These are phyloP conservation scores for Aspergillus cavernicola DNA, from an alignment of 495 filamentous ascomycete species.

Conservation along the genomic window DNA sequence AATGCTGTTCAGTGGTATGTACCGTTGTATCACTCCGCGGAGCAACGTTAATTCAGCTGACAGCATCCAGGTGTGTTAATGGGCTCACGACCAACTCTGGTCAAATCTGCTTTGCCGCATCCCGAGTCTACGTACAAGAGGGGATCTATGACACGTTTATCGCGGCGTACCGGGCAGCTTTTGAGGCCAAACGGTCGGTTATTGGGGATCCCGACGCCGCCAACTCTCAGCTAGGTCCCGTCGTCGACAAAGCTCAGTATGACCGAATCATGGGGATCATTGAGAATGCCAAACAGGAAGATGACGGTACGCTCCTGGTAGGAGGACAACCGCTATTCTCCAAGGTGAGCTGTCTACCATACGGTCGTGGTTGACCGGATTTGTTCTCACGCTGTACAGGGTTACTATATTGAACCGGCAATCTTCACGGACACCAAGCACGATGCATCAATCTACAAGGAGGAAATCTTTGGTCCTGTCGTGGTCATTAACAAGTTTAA, in stretches of 20 bases:
- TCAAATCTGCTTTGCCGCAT: background rate
- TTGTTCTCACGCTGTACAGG: background rate
- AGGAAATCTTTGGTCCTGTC: constrained; percentile 26
- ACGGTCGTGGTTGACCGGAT: too few species aligned
- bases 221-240: background rate
- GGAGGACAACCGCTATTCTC: constrained; percentile 41
- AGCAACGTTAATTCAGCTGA: too few species aligned
- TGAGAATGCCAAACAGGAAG: constrained; percentile 51
- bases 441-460: constrained; percentile 18
- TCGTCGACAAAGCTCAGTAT: background rate
- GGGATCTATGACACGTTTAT: background rate
- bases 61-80: background rate
- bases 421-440: constrained; percentile 18
- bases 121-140: background rate
- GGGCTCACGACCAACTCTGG: background rate
- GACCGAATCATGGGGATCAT: background rate
- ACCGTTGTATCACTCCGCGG: too few species aligned
- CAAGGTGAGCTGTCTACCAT: constrained; percentile 17
- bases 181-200: background rate
- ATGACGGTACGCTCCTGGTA: constrained; percentile 15
- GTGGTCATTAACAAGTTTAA: background rate
- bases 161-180: background rate
- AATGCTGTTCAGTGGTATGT: background rate
- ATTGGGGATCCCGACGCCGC: background rate
- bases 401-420: constrained; percentile 21